phyloP scores from a whole-genome alignment of 257 asterid species.

The Solanum rostratum region DNA sequence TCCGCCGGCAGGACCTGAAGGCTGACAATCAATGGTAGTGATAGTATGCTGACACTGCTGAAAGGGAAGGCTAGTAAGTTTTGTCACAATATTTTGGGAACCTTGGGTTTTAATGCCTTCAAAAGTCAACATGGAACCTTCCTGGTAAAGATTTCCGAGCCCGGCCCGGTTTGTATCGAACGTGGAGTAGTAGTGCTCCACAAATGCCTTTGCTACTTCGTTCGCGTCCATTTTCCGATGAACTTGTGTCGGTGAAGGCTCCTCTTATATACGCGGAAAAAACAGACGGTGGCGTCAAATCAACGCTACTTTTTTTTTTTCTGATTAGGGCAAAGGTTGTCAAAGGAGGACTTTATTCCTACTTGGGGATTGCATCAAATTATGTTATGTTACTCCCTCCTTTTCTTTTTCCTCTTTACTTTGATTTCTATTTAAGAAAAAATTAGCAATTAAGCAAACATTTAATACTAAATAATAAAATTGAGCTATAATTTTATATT shows the following conservation, averaged over 20 bases:
- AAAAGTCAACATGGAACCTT: slow-evolving; percentile 34
- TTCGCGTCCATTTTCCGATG: slow-evolving; percentile 34
- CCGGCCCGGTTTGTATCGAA: slow-evolving; percentile 33
- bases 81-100: slow-evolving; percentile 18
- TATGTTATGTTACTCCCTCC: no score
- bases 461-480: no score
- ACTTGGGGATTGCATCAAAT: no score
- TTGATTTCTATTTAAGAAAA: no score
- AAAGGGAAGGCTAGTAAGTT: slow-evolving; percentile 32
- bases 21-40: slow-evolving; percentile 50
- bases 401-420: no score
- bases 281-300: no score
- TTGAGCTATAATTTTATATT: no score
- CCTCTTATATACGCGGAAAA: no score
- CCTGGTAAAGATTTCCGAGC: slow-evolving; percentile 32
- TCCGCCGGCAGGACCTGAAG: slow-evolving; percentile 48
- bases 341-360: no score
- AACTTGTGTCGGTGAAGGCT: background rate
- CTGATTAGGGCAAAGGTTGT: no score
- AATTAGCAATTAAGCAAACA: no score
- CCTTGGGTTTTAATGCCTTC: slow-evolving; percentile 50
- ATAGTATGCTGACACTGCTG: slow-evolving; percentile 45
- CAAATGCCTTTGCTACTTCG: slow-evolving; percentile 39
- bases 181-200: slow-evolving; percentile 44
- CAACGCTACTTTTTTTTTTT: no score